These are phyloP conservation scores for Fusarium austroafricanum DNA, from an alignment of 2,329 filamentous ascomycete genomes.

Conservation along the genomic window DNA sequence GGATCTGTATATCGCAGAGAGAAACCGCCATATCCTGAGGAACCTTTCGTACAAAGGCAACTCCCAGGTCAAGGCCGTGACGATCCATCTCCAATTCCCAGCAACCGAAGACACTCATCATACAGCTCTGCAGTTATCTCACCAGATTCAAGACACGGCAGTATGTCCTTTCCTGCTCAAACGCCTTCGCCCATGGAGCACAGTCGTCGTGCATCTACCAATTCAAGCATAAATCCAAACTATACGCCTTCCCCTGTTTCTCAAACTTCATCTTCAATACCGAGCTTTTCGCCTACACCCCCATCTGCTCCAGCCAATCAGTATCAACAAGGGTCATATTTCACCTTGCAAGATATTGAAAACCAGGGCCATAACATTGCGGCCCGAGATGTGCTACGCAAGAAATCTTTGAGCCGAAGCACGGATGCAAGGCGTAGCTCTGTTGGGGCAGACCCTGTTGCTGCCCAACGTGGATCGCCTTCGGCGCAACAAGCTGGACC, in stretches of 20 bases:
- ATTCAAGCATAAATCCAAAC: slow-evolving; percentile 31
- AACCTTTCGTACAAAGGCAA: slow-evolving; percentile 12
- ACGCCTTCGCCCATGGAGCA: slow-evolving; percentile 48
- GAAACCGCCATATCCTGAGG: slow-evolving; percentile 28
- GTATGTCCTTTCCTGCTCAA: slow-evolving; percentile 43
- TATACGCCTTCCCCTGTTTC: slow-evolving; percentile 44
- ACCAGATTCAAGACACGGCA: slow-evolving; percentile 44
- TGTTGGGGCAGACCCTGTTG: slow-evolving; percentile 30
- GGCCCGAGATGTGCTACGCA: slow-evolving; percentile 42
- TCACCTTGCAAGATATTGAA: slow-evolving; percentile 31
- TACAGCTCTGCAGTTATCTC: slow-evolving; percentile 44
- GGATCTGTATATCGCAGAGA: neutral
- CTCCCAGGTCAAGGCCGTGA: neutral
- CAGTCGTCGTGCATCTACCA: slow-evolving; percentile 35
- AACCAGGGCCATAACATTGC: slow-evolving; percentile 36
- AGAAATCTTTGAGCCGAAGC: slow-evolving; percentile 37
- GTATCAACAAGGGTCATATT: slow-evolving; percentile 37
- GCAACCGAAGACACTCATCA: slow-evolving; percentile 45
- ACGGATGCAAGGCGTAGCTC: slow-evolving; percentile 40
- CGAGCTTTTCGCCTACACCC: slow-evolving; percentile 31
- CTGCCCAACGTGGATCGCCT: slow-evolving; percentile 25
- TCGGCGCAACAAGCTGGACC: slow-evolving; percentile 17
- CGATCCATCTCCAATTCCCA: neutral
- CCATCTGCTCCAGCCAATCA: slow-evolving; percentile 29
- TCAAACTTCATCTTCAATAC: slow-evolving; percentile 29